Percentiles rank a stretch among this genome's conserved stretches.
Conservation (phyloP, 2,329 filamentous ascomycete genomes). For the Talaromyces sp. region DNA sequence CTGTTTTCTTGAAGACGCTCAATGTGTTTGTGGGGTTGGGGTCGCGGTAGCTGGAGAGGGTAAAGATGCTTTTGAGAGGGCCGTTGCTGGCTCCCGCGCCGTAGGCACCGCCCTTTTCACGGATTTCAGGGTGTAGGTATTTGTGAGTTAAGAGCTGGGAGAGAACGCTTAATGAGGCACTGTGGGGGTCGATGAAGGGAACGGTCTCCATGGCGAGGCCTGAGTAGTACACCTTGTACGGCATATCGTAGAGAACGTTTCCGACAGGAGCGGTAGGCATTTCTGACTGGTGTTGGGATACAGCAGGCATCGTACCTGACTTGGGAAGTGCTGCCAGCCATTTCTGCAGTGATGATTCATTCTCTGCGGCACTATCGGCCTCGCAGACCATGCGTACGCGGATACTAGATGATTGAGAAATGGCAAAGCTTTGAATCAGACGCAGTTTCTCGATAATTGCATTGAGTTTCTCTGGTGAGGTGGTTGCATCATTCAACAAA, state of each 20-base stretch:
- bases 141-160: constrained; percentile 93
- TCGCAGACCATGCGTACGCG: constrained; percentile 87
- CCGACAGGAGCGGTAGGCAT: constrained; percentile 29
- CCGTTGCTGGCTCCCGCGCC: constrained; percentile 85
- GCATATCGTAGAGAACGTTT: constrained; percentile 88
- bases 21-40: constrained; percentile 90
- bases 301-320: constrained; percentile 38
- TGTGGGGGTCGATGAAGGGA: constrained; percentile 72
- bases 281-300: constrained; percentile 34
- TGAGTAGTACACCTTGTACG: constrained; percentile 96
- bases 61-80: constrained; percentile 79
- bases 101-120: constrained; percentile 95
- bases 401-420: constrained; percentile 65
- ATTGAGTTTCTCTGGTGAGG: constrained; percentile 65
- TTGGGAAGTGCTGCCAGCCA: constrained; percentile 67
- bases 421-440: constrained; percentile 74
- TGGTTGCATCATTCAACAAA: constrained; percentile 66
- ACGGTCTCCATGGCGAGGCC: constrained; percentile 77
- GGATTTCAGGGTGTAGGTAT: constrained; percentile 93
- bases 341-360: constrained; percentile 66
- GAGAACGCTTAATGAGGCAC: constrained; percentile 81
- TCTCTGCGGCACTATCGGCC: constrained; percentile 65
- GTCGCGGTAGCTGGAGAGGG: constrained; percentile 95
- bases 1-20: constrained; percentile 77
- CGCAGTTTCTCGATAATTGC: constrained; percentile 82